Conservation (phyloP, 352 stramenopile species). For the Pythium vanterpoolii region DNA sequence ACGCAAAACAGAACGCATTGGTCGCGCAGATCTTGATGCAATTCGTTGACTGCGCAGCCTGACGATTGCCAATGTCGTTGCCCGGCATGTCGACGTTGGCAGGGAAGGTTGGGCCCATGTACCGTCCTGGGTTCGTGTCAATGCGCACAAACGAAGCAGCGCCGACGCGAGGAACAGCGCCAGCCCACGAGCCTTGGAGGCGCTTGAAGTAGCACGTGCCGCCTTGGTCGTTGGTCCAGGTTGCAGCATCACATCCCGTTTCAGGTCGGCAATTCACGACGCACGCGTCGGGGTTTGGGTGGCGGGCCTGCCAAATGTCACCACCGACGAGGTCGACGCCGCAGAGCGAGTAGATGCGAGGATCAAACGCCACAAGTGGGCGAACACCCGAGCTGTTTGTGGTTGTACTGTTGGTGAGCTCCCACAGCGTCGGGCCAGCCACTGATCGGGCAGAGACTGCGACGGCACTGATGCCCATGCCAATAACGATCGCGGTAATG, state of each 20-base stretch:
- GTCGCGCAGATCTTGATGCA: neutral
- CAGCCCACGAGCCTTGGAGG: neutral
- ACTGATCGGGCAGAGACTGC: neutral
- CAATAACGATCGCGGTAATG: neutral
- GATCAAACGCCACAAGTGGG: neutral
- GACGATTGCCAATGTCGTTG: neutral
- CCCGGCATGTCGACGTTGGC: conserved; percentile 1
- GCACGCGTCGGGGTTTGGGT: neutral
- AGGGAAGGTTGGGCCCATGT: neutral
- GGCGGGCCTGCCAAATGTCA: neutral
- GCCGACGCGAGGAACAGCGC: neutral
- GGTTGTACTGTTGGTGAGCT: neutral
- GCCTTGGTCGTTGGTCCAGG: conserved; percentile 6
- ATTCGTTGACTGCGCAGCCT: neutral
- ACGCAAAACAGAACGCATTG: neutral
- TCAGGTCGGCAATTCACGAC: neutral
- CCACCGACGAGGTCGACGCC: neutral
- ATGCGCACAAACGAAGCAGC: neutral
- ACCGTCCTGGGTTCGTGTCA: neutral
- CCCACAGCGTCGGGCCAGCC: neutral
- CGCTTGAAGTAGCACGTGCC: conserved; percentile 10
- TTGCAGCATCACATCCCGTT: neutral
- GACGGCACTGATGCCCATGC: neutral
- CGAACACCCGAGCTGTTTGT: neutral
- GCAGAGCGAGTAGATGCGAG: neutral